These are phyloP conservation scores for Candida qinlingensis DNA, from an alignment of 805 yeast genomes.

Conservation along the genomic window DNA sequence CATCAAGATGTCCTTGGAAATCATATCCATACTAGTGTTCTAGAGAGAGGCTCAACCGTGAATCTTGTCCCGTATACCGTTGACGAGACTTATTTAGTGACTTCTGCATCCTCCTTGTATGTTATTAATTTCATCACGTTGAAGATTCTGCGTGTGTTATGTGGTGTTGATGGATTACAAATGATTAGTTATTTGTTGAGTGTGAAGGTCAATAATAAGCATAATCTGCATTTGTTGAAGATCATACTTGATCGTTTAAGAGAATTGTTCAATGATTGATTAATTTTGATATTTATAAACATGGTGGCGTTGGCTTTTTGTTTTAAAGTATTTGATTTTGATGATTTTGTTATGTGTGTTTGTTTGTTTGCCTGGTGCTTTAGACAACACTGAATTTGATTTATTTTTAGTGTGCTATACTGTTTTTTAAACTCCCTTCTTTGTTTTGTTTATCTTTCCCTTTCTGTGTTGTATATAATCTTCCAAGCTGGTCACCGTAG, in stretches of 20 bases:
- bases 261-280: too few relatives aligned
- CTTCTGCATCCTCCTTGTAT: conserved; percentile 17
- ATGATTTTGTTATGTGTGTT: too few relatives aligned
- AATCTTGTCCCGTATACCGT: conserved; percentile 20
- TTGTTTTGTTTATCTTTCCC: too few relatives aligned
- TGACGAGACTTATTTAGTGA: conserved; percentile 16
- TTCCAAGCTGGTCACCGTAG: too few relatives aligned
- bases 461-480: too few relatives aligned
- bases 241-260: conserved; percentile 5
- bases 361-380: too few relatives aligned
- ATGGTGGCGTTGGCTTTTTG: too few relatives aligned
- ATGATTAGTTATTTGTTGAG: conserved; percentile 18
- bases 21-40: conserved; percentile 14
- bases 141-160: conserved; percentile 17
- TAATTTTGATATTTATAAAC: too few relatives aligned
- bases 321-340: too few relatives aligned
- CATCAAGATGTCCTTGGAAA: conserved; percentile 21
- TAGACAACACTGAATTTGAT: too few relatives aligned
- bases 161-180: conserved; percentile 19
- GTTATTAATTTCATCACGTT: conserved; percentile 19
- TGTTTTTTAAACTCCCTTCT: too few relatives aligned
- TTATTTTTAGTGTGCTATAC: too few relatives aligned
- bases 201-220: conserved; percentile 19
- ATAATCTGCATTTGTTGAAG: conserved; percentile 20
- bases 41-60: conserved; percentile 20